A percentile compares a stretch with the other conserved stretches of the same genome.
These are phyloP conservation scores for Cytospora leucostoma DNA, from an alignment of 2,329 filamentous ascomycete genomes.

Conservation along the genomic window DNA sequence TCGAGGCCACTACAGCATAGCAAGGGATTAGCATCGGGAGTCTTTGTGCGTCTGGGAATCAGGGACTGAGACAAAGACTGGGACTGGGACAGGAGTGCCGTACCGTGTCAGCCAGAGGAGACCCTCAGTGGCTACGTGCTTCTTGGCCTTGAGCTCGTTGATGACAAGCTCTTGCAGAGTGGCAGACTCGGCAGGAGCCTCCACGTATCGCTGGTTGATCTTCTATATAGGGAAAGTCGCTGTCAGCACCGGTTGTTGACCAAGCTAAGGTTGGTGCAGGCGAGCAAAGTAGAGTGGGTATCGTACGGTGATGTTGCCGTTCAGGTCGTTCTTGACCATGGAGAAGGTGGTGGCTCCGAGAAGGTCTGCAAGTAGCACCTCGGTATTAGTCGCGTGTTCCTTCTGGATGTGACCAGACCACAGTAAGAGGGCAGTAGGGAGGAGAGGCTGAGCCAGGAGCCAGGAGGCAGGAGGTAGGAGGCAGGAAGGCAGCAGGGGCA, in stretches of 20 bases:
- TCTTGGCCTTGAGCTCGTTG: conserved; percentile 88
- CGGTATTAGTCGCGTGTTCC: not conserved
- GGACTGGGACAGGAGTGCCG: conserved; percentile 30
- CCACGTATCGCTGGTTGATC: conserved; percentile 80
- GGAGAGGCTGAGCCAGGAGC: too few species aligned
- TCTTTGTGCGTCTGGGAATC: not conserved
- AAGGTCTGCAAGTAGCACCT: conserved; percentile 48
- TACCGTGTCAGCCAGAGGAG: conserved; percentile 89
- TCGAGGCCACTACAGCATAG: conserved; percentile 76
- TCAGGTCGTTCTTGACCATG: conserved; percentile 88
- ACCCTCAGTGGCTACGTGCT: conserved; percentile 85
- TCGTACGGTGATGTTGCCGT: conserved; percentile 83
- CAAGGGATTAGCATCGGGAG: not conserved
- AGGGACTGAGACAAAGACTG: not conserved
- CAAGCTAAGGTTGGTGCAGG: not conserved
- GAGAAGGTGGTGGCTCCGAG: conserved; percentile 76
- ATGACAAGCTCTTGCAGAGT: conserved; percentile 82
- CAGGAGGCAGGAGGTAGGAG: too few species aligned
- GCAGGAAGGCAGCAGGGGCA: not conserved
- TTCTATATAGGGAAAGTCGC: conserved; percentile 58
- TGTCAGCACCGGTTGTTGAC: not conserved
- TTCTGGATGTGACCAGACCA: not conserved
- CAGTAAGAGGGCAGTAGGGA: not conserved
- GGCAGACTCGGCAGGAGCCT: conserved; percentile 74
- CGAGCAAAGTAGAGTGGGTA: conserved; percentile 1